A percentile compares a stretch with the other conserved stretches of the same genome.
Evolutionary conservation across 2,329 filamentous ascomycete species (phyloP).

Genomic region (Trichophyton mentagrophytes): DNA sequence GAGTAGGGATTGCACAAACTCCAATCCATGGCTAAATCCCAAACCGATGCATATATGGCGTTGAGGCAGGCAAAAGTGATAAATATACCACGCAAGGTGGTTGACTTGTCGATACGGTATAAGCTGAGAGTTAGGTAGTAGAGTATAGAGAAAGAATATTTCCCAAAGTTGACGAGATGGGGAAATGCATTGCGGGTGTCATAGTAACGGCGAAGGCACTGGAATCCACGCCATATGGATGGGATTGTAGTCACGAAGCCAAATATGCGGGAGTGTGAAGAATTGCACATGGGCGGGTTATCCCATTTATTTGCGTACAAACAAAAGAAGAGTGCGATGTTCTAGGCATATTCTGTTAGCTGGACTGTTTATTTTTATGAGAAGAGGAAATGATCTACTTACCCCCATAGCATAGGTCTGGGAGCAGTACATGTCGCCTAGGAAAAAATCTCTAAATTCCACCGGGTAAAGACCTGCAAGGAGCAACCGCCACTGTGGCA

Average conservation of each 20-base stretch:
- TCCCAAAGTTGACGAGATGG: constrained; percentile 82
- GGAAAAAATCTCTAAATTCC: constrained; percentile 93
- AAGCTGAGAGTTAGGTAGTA: constrained; percentile 67
- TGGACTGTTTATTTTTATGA: not conserved
- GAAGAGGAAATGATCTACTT: constrained; percentile 31
- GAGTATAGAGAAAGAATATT: constrained; percentile 75
- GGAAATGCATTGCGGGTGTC: constrained; percentile 83
- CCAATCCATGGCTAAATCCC: constrained; percentile 96
- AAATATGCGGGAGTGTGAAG: constrained; percentile 64
- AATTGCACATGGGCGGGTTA: constrained; percentile 67
- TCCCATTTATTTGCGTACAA: constrained; percentile 72
- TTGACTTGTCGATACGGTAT: constrained; percentile 59
- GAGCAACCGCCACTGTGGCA: constrained; percentile 61
- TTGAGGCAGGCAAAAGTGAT: constrained; percentile 73
- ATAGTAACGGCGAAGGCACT: constrained; percentile 78
- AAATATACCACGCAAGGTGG: constrained; percentile 53
- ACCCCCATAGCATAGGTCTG: constrained; percentile 80
- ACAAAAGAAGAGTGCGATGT: constrained; percentile 88
- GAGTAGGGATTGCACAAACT: constrained; percentile 70
- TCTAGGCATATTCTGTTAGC: constrained; percentile 39
- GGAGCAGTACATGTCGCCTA: constrained; percentile 96
- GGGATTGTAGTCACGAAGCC: constrained; percentile 78
- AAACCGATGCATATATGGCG: constrained; percentile 69
- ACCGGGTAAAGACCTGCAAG: constrained; percentile 82
- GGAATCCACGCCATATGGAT: constrained; percentile 77